phyloP scores from a whole-genome alignment of 768 basidiomycete species.

The Paxillus involutus region DNA sequence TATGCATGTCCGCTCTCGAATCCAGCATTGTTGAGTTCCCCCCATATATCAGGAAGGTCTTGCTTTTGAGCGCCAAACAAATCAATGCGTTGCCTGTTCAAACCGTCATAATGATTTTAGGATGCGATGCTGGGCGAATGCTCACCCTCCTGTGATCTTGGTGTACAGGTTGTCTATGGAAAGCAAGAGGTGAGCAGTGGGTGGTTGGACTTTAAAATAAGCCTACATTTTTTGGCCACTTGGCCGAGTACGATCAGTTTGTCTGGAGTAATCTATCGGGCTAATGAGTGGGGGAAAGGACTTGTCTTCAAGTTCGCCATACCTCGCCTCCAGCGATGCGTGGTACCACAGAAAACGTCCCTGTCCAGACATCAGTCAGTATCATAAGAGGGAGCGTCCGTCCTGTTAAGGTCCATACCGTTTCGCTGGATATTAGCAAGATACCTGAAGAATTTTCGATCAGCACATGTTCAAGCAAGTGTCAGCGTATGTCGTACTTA shows the following conservation, averaged over 20 bases:
- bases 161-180: conserved; percentile 55
- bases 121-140: background rate
- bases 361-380: conserved; percentile 17
- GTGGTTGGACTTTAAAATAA: background rate
- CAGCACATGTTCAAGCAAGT: background rate
- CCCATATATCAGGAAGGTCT: conserved; percentile 70
- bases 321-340: conserved; percentile 70
- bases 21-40: conserved; percentile 59
- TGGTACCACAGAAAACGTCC: conserved; percentile 71
- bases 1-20: conserved; percentile 80
- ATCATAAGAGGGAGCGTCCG: background rate
- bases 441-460: conserved; percentile 33
- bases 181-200: background rate
- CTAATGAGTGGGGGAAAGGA: background rate
- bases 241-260: conserved; percentile 62
- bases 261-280: conserved; percentile 52
- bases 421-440: conserved; percentile 74
- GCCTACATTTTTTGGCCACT: conserved; percentile 62
- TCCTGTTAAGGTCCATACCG: conserved; percentile 30
- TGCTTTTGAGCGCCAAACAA: conserved; percentile 70
- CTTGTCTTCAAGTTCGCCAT: background rate
- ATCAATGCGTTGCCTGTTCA: conserved; percentile 59
- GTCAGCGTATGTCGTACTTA: conserved; percentile 19
- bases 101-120: background rate
- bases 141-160: conserved; percentile 47